Evolutionary conservation across 345 rosid species (phyloP).

Genomic region (Trapa bicornis): DNA sequence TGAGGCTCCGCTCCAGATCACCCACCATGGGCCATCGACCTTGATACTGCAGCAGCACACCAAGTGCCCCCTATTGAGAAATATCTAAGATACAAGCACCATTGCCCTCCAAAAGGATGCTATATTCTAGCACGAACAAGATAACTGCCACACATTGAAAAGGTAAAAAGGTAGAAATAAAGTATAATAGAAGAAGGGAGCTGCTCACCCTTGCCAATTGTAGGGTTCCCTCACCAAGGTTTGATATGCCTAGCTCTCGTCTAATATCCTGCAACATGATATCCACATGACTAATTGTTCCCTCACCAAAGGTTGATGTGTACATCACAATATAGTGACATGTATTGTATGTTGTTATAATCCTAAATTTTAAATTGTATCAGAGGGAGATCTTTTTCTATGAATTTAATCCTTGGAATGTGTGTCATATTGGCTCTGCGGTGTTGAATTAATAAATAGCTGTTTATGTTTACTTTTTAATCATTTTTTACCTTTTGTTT

Average conservation of each 20-base stretch:
- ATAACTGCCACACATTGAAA: background rate
- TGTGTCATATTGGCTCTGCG: background rate
- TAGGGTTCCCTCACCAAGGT: constrained; percentile 16
- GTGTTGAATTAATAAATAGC: background rate
- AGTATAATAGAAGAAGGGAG: background rate
- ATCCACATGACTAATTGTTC: no score
- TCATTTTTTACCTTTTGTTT: background rate
- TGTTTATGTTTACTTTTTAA: background rate
- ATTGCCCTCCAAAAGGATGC: no score
- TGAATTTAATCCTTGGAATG: background rate
- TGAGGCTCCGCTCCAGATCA: no score
- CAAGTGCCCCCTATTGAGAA: no score
- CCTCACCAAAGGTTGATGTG: no score
- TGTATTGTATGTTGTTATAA: background rate
- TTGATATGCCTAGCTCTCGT: constrained; percentile 32
- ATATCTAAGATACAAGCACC: no score
- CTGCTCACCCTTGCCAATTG: constrained; percentile 15
- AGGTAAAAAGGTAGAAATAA: background rate
- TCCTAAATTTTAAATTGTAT: background rate
- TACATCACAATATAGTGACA: no score
- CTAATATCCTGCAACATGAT: constrained; percentile 23
- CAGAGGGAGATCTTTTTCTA: background rate
- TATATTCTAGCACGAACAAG: background rate
- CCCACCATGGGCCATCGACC: no score
- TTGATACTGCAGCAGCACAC: no score